Evolutionary conservation across 2,329 filamentous ascomycete species (phyloP), one percentile per base, ranked within the genome.

Genomic region (Ceratocystis diversiconidia): DNA sequence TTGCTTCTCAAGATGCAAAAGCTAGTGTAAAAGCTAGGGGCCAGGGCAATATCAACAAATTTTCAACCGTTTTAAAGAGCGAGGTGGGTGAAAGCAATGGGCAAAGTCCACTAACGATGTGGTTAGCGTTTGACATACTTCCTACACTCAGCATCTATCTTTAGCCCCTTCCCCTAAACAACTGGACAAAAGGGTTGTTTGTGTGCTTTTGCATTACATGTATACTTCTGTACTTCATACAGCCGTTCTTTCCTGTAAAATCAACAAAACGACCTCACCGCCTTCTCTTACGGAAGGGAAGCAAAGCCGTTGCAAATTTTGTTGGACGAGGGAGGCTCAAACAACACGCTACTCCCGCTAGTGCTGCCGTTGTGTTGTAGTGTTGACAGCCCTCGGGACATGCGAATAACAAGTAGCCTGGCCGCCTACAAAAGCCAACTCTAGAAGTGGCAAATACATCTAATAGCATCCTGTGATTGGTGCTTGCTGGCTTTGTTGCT

Each of bases 401-500:
- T 59, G 17, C 55, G 28, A 59, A 19, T 8, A 59, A 59, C 55
- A 59, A 59, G 32, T 59, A 32, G 22, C 30, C 32, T 19, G 30
- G 5, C 7, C 15, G 17, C 32, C 30, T 32, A 25, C 55, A 12
- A 36, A 8, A 15, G 10, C 10, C 55, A 59, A n/a, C 25, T 36
- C 32, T n/a, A 32, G 25, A 4, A 59, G 55, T 59, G 55, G 28
- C 55, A 59, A 59, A 59, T 36, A 17, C 15, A 8, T 6, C 5
- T 19, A 59, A n/a, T n/a, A n/a, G 36, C 7, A 30, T 30, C 17
- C 5, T 59, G 17, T 59, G 55, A 59, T 59, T 59, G 55, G 55
- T 62, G 60, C 60, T 61, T 25, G 60, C 22, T n/a, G 8, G 25
- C 30, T 6, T 59, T 28, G 55, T 59, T 59, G 55, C 55, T 59